Base-by-base conservation (phyloP, 1,139 yeast species). In the Citeromyces hawaiiensis region DNA sequence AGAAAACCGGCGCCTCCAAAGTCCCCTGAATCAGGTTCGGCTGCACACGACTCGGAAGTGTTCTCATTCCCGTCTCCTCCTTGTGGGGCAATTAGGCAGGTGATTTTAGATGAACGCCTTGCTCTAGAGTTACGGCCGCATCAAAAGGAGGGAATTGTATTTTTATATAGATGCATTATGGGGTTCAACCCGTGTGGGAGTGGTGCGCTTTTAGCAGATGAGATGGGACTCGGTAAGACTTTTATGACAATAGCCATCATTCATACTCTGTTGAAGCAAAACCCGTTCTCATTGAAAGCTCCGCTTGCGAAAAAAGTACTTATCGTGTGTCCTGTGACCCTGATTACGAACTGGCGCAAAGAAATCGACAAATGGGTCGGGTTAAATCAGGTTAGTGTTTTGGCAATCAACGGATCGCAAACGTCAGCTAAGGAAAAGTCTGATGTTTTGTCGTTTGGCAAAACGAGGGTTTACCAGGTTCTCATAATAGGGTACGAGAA, bases 221-320 rank as follows among this genome's bases (percentile, higher is more conserved):
- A 91, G 53, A 91, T 91, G 98, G 98, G 98, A 0, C 64, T 91
- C 19, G 99, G 99, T 0, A 91, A 91, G 53, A 88, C 97, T 0
- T 59, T 91, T 31, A 87, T 81, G 73, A 76, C 96, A 0, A 88
- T 91, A 4, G 54, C 94, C 0, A 55, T 87, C 31, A 68, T 91
- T 3, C 86, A 95, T 94, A 86, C 96, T 0, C 57, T 93, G 16
- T 56, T 86, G 27, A 78, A 74, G 48, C 96, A 86, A 49, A 74
- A 76, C 14, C 94, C 95, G 0, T 55, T 15, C 21, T 23, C 53
- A 36, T 63, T 59, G 1, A 52, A 55, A 35, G 52, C 55, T 1
- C 70, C 76, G 0, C 57, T 64, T 0, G 61, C 68, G 4, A 61
- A 63, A 36, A 83, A 86, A 42, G 75, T 81, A 0, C 58, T 93